Evolutionary conservation across 805 yeast species (phyloP).

Genomic region (Kazachstania bromeliacearum): DNA sequence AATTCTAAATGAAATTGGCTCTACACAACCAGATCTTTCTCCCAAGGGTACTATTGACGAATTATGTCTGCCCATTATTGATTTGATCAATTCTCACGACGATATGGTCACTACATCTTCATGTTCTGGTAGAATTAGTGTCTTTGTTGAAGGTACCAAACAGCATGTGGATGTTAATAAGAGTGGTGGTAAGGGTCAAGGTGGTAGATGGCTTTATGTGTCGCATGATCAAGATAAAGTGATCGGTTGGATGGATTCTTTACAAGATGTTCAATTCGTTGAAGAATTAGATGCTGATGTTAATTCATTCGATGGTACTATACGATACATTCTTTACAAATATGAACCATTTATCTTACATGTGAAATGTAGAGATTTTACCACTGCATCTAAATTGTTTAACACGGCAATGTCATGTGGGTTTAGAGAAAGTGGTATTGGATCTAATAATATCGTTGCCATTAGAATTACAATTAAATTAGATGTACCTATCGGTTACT

Average conservation of each 20-base stretch:
- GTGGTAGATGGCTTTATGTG: conserved; percentile 77
- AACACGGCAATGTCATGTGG: conserved; percentile 76
- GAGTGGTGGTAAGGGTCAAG: conserved; percentile 77
- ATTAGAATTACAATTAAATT: conserved; percentile 57
- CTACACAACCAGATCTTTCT: conserved; percentile 50
- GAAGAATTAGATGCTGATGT: conserved; percentile 7
- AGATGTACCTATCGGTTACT: conserved; percentile 68
- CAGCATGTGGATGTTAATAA: conserved; percentile 23
- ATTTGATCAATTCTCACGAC: conserved; percentile 49
- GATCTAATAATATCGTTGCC: conserved; percentile 68
- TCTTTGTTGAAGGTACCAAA: conserved; percentile 69
- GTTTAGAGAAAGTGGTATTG: conserved; percentile 80
- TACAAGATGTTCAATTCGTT: conserved; percentile 11
- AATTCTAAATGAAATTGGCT: conserved; percentile 44
- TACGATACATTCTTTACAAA: conserved; percentile 60
- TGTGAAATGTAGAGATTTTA: conserved; percentile 60
- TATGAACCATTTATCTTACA: conserved; percentile 82
- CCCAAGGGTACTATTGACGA: conserved; percentile 85
- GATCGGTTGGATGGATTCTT: conserved; percentile 38
- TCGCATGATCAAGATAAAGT: conserved; percentile 52
- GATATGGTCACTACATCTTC: conserved; percentile 82
- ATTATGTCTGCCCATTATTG: conserved; percentile 61
- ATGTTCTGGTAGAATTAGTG: conserved; percentile 80
- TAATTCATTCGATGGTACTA: conserved; percentile 10
- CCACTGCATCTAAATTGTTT: conserved; percentile 51